Conservation (phyloP, 108 stramenopile species). For the Mediolabrus comicus region DNA sequence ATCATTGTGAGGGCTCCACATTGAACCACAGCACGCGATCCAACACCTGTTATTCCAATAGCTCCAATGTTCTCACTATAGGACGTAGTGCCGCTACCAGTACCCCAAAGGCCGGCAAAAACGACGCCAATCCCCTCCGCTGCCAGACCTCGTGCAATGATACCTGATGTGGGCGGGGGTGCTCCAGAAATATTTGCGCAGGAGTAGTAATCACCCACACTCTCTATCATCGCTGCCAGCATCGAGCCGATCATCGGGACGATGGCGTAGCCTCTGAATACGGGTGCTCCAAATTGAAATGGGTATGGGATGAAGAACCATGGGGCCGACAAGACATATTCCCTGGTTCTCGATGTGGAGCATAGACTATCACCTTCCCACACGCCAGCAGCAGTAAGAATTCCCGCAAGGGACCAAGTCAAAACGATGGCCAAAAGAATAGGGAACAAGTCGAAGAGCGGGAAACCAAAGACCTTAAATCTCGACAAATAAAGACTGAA, state of each 20-base stretch:
- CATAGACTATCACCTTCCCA: too few species aligned
- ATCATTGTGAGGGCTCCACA: constrained; percentile 34
- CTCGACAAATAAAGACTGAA: too few species aligned
- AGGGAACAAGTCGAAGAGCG: too few species aligned
- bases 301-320: too few species aligned
- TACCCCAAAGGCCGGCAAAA: constrained; percentile 30
- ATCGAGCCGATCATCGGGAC: constrained; percentile 38
- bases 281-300: too few species aligned
- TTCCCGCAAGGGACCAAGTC: too few species aligned
- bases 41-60: constrained; percentile 40
- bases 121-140: constrained; percentile 39
- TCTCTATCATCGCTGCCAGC: constrained; percentile 39
- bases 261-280: too few species aligned
- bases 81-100: constrained; percentile 32
- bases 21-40: constrained; percentile 36
- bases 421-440: too few species aligned
- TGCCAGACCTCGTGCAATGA: constrained; percentile 32
- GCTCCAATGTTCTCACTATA: constrained; percentile 44
- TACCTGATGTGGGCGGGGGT: constrained; percentile 43
- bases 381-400: too few species aligned
- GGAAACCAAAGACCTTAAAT: too few species aligned
- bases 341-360: too few species aligned
- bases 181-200: constrained; percentile 37
- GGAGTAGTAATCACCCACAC: constrained; percentile 36
- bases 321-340: too few species aligned